Evolutionary conservation across 2,329 filamentous ascomycete genomes (phyloP).

Genomic region (Teratosphaeria gauchensis): DNA sequence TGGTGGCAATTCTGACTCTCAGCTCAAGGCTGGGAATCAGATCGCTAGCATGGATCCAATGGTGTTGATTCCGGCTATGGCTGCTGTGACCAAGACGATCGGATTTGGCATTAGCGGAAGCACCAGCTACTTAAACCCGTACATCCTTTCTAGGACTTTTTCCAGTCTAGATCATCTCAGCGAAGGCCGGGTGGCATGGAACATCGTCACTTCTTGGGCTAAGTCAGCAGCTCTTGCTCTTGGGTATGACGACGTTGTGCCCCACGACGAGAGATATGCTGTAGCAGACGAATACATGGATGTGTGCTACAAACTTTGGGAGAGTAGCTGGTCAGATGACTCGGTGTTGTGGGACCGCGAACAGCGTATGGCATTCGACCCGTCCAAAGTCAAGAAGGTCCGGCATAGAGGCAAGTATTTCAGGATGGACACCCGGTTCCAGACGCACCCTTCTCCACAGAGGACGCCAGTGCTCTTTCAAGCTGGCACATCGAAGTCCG

Average conservation of each 20-base stretch:
- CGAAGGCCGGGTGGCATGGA: slow-evolving; percentile 41
- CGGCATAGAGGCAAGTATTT: slow-evolving; percentile 31
- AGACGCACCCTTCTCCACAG: slow-evolving; percentile 48
- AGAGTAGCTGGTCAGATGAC: slow-evolving; percentile 21
- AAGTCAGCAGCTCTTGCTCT: slow-evolving; percentile 39
- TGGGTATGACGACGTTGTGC: slow-evolving; percentile 16
- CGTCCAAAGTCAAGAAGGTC: slow-evolving; percentile 48
- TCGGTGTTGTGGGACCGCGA: slow-evolving; percentile 42
- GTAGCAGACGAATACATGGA: slow-evolving; percentile 55
- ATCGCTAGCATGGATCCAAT: background rate
- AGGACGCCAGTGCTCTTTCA: slow-evolving; percentile 58
- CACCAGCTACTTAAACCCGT: slow-evolving; percentile 61
- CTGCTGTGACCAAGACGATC: slow-evolving; percentile 23
- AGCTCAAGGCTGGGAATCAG: slow-evolving; percentile 57
- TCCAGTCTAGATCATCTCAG: slow-evolving; percentile 59
- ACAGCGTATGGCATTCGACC: slow-evolving; percentile 44
- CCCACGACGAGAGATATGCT: slow-evolving; percentile 50
- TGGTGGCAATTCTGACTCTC: slow-evolving; percentile 51
- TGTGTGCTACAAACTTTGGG: slow-evolving; percentile 37
- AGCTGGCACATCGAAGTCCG: slow-evolving; percentile 57
- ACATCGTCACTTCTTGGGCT: slow-evolving; percentile 57
- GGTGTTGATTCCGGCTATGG: background rate
- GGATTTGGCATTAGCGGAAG: slow-evolving; percentile 59
- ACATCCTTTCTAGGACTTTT: slow-evolving; percentile 55
- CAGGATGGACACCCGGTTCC: slow-evolving; percentile 35